Evolutionary conservation across 2,329 filamentous ascomycete species (phyloP).

Genomic region (Diaporthe australafricana): DNA sequence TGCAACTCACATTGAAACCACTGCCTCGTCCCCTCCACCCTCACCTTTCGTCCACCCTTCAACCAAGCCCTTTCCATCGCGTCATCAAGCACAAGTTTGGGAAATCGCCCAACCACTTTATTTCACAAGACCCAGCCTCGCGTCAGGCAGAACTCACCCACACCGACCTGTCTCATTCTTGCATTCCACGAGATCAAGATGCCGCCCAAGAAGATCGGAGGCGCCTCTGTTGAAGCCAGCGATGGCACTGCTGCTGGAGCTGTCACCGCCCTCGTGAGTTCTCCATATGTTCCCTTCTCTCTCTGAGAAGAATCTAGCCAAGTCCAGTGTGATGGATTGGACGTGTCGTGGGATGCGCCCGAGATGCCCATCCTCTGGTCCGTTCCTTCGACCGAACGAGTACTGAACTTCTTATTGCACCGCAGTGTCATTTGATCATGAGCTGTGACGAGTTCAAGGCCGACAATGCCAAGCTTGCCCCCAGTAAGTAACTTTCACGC

Average conservation of each 20-base stretch:
- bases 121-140: neutral
- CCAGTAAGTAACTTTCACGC: neutral
- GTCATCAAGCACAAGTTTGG: neutral
- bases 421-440: constrained; percentile 9
- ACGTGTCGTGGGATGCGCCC: neutral
- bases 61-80: neutral
- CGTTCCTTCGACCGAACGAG: neutral
- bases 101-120: neutral
- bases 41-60: neutral
- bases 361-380: too few species aligned
- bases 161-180: neutral
- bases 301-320: neutral
- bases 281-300: neutral
- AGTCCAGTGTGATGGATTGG: neutral
- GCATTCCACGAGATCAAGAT: neutral
- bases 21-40: neutral
- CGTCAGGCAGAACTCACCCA: neutral
- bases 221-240: neutral
- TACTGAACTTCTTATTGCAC: neutral
- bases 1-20: neutral
- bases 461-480: constrained; percentile 16
- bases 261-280: neutral
- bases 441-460: constrained; percentile 17
- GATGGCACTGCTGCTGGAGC: neutral
- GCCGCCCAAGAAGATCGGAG: constrained; percentile 8